phyloP scores from a whole-genome alignment of 1,284 basidiomycete species.

The Psilocybe mexicana region DNA sequence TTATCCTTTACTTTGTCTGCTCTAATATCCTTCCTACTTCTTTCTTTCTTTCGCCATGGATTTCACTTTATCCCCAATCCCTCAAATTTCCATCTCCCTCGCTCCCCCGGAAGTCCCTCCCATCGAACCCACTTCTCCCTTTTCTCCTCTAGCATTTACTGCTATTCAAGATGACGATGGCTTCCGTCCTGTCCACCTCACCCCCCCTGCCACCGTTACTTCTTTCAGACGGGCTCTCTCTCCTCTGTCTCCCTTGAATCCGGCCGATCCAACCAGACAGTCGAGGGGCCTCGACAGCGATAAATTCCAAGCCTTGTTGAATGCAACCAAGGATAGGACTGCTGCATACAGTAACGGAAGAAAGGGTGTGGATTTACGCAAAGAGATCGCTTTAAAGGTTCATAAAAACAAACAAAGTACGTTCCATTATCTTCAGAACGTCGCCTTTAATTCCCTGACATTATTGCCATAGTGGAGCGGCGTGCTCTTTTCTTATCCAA shows the following conservation, averaged over 20 bases:
- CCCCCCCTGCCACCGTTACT: conserved; percentile 53
- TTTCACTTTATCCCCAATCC: conserved; percentile 39
- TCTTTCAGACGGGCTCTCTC: conserved; percentile 47
- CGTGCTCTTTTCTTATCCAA: conserved; percentile 75
- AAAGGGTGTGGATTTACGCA: conserved; percentile 62
- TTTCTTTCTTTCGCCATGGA: conserved; percentile 15
- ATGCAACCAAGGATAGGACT: conserved; percentile 56
- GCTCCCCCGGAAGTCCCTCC: conserved; percentile 53
- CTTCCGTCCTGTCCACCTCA: conserved; percentile 57
- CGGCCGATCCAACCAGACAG: conserved; percentile 28
- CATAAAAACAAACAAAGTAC: conserved; percentile 75
- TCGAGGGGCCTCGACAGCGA: conserved; percentile 61
- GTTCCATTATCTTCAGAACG: conserved; percentile 24
- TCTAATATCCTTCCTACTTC: conserved; percentile 9
- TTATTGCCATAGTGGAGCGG: conserved; percentile 58
- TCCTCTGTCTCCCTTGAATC: conserved; percentile 46
- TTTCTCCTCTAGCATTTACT: conserved; percentile 34
- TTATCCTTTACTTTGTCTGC: conserved; percentile 3
- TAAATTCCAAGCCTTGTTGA: conserved; percentile 63
- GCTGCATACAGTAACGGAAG: conserved; percentile 41
- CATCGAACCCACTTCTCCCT: conserved; percentile 63
- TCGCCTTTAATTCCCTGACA: conserved; percentile 7
- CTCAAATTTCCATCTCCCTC: conserved; percentile 67
- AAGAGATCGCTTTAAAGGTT: conserved; percentile 70
- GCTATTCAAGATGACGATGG: conserved; percentile 42